phyloP scores from a whole-genome alignment of 2,329 filamentous ascomycete species.

The Diaporthe ilicicola region DNA sequence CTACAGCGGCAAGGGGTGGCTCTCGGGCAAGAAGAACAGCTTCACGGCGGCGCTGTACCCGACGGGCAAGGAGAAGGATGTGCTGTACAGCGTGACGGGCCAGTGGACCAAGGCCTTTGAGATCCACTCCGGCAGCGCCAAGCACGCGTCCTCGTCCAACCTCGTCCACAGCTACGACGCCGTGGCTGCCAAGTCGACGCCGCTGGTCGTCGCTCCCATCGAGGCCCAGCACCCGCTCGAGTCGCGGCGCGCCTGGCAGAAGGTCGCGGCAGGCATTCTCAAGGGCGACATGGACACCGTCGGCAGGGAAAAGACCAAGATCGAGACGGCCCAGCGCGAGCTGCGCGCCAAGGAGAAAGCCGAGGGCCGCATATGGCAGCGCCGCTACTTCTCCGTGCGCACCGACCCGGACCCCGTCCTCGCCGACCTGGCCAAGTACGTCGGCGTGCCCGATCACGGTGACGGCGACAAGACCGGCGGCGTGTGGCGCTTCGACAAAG shows the following conservation, averaged over 20 bases:
- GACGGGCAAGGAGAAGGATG: slow-evolving; percentile 75
- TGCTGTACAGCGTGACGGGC: slow-evolving; percentile 82
- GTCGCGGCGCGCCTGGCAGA: slow-evolving; percentile 86
- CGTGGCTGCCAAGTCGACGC: slow-evolving; percentile 64
- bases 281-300: slow-evolving; percentile 86
- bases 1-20: slow-evolving; percentile 93
- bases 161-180: slow-evolving; percentile 70
- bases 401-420: slow-evolving; percentile 56
- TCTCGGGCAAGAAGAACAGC: slow-evolving; percentile 94
- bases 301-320: slow-evolving; percentile 81
- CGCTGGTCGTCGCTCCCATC: slow-evolving; percentile 75
- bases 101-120: slow-evolving; percentile 89
- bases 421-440: slow-evolving; percentile 51
- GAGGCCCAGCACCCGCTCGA: slow-evolving; percentile 88
- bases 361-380: slow-evolving; percentile 81
- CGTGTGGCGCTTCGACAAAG: slow-evolving; percentile 64
- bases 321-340: slow-evolving; percentile 75
- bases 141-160: slow-evolving; percentile 57
- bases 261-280: slow-evolving; percentile 82
- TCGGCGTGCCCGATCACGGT: slow-evolving; percentile 58
- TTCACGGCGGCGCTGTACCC: slow-evolving; percentile 80
- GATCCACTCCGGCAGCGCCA: slow-evolving; percentile 72
- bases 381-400: slow-evolving; percentile 78
- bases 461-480: slow-evolving; percentile 69
- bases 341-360: slow-evolving; percentile 75